A percentile compares a stretch with the other conserved stretches of the same genome.
Conservation (phyloP, 305 asterid genomes). For the Solanum hybrid region DNA sequence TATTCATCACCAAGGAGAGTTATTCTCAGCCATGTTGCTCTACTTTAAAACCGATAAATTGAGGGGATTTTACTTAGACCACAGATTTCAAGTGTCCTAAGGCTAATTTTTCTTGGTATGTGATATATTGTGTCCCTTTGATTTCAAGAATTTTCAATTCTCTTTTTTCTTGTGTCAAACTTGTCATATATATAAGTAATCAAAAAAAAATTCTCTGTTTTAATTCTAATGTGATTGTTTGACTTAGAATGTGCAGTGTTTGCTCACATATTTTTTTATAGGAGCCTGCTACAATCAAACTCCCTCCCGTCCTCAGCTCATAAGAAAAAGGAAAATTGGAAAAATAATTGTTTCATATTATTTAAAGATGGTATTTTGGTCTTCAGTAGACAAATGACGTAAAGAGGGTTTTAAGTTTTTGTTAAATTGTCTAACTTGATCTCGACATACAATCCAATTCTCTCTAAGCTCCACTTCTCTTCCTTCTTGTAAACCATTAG, state of each 20-base stretch:
- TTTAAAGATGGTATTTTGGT: no score
- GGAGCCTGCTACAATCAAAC: background rate
- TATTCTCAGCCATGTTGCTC: background rate
- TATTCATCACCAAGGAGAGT: slow-evolving; percentile 7
- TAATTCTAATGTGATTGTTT: background rate
- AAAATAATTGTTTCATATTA: no score
- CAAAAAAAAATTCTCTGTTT: background rate
- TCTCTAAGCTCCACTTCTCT: background rate
- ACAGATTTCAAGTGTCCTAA: background rate
- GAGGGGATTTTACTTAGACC: slow-evolving; percentile 5
- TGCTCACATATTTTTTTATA: background rate
- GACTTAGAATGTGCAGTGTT: background rate
- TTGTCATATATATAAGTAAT: background rate
- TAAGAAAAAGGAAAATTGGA: background rate
- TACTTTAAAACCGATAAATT: background rate
- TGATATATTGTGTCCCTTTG: background rate
- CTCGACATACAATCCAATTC: background rate
- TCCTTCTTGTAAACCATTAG: no score
- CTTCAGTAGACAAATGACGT: background rate
- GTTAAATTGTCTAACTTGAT: background rate
- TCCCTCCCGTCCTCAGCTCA: background rate
- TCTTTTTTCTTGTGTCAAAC: background rate
- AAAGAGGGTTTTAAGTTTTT: background rate
- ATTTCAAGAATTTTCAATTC: background rate
- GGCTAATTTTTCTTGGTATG: background rate